Conservation (phyloP, 495 filamentous ascomycete genomes). For the Hypoxylon trugodes region DNA sequence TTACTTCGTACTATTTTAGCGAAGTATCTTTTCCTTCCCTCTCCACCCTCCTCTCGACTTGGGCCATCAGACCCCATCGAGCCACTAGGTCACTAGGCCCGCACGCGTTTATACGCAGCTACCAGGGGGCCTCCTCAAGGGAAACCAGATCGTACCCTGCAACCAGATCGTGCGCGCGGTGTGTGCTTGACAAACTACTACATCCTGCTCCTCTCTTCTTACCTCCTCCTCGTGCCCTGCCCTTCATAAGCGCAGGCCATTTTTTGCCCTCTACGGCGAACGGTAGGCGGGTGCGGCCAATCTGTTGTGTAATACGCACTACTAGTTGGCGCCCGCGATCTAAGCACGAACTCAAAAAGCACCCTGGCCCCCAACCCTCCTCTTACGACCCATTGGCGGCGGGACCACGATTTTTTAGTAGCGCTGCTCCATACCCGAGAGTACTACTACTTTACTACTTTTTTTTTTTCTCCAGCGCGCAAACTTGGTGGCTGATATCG, state of each 20-base stretch:
- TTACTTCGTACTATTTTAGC: conserved; percentile 41
- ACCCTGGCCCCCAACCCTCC: conserved; percentile 32
- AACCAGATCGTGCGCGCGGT: conserved; percentile 32
- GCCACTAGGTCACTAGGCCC: conserved; percentile 36
- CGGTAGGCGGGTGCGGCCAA: conserved; percentile 27
- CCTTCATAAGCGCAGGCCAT: conserved; percentile 11
- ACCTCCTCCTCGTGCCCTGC: too few relatives aligned
- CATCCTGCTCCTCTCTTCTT: too few relatives aligned
- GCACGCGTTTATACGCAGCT: conserved; percentile 22
- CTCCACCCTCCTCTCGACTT: conserved; percentile 7
- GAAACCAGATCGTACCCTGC: conserved; percentile 36
- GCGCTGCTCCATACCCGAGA: conserved; percentile 37
- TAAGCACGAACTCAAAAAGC: conserved; percentile 33
- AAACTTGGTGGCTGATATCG: conserved; percentile 32
- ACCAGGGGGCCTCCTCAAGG: conserved; percentile 17
- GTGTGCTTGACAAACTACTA: conserved; percentile 26
- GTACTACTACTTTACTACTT: too few relatives aligned
- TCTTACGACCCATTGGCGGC: conserved; percentile 26
- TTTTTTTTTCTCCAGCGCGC: conserved; percentile 37
- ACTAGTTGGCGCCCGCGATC: conserved; percentile 36
- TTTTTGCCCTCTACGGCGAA: conserved; percentile 17
- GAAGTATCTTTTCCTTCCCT: conserved; percentile 35
- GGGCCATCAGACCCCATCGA: conserved; percentile 22
- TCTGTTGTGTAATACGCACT: conserved; percentile 38
- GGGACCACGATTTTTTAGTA: conserved; percentile 39